Evolutionary conservation across 2,329 filamentous ascomycete species (phyloP), one percentile per base, ranked within the genome.

Genomic region (Cercospora janseana): DNA sequence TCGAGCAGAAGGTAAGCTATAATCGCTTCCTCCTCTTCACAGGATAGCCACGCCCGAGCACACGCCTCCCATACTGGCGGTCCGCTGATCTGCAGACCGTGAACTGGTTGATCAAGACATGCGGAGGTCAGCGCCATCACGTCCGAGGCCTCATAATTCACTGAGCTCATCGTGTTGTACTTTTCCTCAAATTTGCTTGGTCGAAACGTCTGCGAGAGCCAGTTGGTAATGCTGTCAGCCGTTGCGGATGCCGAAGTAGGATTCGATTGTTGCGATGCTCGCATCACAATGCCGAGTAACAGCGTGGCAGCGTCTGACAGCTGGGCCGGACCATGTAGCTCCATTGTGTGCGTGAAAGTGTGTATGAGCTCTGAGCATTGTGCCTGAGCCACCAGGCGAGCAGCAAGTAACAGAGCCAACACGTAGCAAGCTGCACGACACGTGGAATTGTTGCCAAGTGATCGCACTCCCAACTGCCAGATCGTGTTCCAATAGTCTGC

Each of bases 151-250:
- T 79, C 78, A 29, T 87, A 85, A 8, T 74, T 69, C 2, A 83
- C 80, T 58, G 85, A 78, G 13, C 81, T 78, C 4, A 80, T 78
- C n/a, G 82, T 80, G 67, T 86, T 88, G 4, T 76, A 72, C 48
- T 79, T 73, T 62, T 95, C 88, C 13, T 74, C 70, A 55, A 77
- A 71, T 3, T 69, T 70, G 60, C 68, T 83, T 57, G 90, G 86
- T 58, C 83, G 83, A 90, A 92, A 98, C 61, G 80, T 85, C 26
- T 83, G 79, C 60, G 90, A 83, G 1, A 93, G 68, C 93, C 93
- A 98, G 60, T 83, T 79, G 49, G 93, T 80, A 27, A 93, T 78
- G 60, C 87, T 81, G 56, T 82, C 86, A 28, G 82, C 83, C 3
- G 83, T 86, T 29, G 76, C 75, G 58, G 83, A 80, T 57, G 81